Evolutionary conservation across 2,329 filamentous ascomycete species (phyloP), one percentile per base, ranked within the genome.

Genomic region (Aureobasidium subglaciale): DNA sequence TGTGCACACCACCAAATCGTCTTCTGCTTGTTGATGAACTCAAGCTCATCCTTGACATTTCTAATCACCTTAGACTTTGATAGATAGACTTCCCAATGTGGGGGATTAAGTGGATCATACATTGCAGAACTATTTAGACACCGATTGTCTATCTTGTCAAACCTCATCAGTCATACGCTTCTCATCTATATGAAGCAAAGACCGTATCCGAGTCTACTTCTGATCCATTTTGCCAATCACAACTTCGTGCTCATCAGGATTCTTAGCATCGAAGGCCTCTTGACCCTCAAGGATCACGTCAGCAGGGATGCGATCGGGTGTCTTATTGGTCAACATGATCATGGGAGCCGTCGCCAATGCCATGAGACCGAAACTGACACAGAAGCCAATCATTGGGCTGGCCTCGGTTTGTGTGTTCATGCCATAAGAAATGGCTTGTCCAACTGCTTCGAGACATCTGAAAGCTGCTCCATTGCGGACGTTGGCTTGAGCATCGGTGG

Each of bases 341-440:
- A 69, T 69, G 9, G 67, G 67, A n/a, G 48, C 59, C 15, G 67
- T 58, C 6, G 66, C 64, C 22, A 65, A 29, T 20, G 60, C 65
- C 66, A 69, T 67, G 25, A 69, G 40, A 1, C 60, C 66, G 45
- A 68, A 68, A 3, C 65, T 67, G 4, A 69, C 66, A 34, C 66
- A 68, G 24, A 56, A 49, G 6, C 54, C 54, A 10, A 56, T 43
- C 7, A 56, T 13, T 3, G 43, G 42, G n/a, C 34, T 41, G 9
- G 54, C 35, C 13, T 49, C 42, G 2, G 35, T 49, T 18, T 56
- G 42, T 2, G 54, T 48, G 25, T 56, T 56, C 54, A 56, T 56
- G 25, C 54, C 54, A 15, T 56, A 56, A 5, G 16, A 20, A 11
- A 56, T 56, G n/a, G 54, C 54, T 13, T 56, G 54, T 8, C 54